Conservation (phyloP, 2,329 filamentous ascomycete species). For the Venturia oleaginea region DNA sequence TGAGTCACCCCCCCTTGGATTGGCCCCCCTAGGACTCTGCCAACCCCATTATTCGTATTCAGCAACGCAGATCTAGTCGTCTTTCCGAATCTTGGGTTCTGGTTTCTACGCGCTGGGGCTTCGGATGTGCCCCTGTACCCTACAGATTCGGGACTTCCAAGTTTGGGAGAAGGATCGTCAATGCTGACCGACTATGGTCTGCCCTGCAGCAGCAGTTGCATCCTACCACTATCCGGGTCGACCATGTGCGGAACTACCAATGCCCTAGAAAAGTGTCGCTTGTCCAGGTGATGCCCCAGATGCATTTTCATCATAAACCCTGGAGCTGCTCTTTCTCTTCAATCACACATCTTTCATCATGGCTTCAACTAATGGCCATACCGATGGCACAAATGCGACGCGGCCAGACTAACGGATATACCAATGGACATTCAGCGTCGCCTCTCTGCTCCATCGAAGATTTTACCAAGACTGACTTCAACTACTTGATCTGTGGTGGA, state of each 20-base stretch:
- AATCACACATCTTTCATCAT: background rate
- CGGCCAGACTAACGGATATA: background rate
- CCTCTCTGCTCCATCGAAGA: constrained; percentile 7
- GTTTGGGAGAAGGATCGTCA: background rate
- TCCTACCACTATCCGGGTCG: background rate
- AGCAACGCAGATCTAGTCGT: background rate
- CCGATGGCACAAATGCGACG: background rate
- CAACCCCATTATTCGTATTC: background rate
- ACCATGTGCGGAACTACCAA: background rate
- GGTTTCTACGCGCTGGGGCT: background rate
- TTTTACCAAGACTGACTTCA: background rate
- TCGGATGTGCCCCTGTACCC: background rate
- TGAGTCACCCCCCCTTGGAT: no score
- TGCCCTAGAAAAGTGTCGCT: background rate
- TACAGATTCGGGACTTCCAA: background rate
- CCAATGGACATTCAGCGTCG: background rate
- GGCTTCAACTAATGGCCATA: background rate
- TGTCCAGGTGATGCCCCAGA: background rate
- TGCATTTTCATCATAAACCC: background rate
- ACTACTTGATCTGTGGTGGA: constrained; percentile 12
- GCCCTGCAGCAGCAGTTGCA: background rate
- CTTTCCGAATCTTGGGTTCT: background rate
- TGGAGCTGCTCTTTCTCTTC: background rate
- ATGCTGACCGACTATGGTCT: background rate
- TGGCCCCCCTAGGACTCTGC: background rate